Percentiles rank a stretch among this genome's conserved stretches.
phyloP scores from a whole-genome alignment of 768 basidiomycete genomes.

The Podaxis mareebaensis region DNA sequence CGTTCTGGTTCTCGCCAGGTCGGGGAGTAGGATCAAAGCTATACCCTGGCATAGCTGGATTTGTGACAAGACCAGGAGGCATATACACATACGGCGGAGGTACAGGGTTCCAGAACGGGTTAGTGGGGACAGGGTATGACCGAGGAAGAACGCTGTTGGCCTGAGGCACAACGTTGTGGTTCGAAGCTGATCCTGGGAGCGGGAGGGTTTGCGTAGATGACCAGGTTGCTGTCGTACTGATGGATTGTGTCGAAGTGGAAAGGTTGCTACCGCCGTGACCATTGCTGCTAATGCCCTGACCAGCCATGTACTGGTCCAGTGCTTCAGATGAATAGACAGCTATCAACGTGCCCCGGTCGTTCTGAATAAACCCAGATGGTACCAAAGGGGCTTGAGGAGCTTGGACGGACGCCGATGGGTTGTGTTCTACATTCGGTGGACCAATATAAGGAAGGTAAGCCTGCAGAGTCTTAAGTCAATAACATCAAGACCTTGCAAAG shows the following conservation, averaged over 20 bases:
- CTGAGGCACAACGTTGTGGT: not conserved
- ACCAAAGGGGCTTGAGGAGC: constrained; percentile 49
- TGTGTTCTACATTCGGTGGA: constrained; percentile 24
- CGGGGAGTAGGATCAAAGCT: not conserved
- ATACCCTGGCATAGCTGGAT: not conserved
- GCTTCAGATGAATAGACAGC: constrained; percentile 73
- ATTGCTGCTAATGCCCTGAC: not conserved
- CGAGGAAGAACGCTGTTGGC: not conserved
- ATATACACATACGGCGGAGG: constrained; percentile 5
- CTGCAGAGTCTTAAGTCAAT: constrained; percentile 27
- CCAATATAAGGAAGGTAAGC: constrained; percentile 52
- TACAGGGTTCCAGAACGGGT: constrained; percentile 5
- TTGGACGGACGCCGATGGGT: constrained; percentile 34
- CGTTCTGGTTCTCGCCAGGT: not conserved
- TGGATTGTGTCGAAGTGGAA: constrained; percentile 21
- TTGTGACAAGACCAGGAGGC: not conserved
- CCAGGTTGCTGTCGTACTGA: not conserved
- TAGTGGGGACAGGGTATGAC: not conserved
- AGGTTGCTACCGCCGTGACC: constrained; percentile 34
- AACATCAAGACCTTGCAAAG: not conserved
- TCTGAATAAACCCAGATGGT: constrained; percentile 71
- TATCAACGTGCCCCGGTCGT: constrained; percentile 70
- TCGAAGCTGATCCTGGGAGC: not conserved
- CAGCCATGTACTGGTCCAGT: constrained; percentile 66
- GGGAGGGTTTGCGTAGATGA: not conserved